Evolutionary conservation across 495 filamentous ascomycete species (phyloP).

Genomic region (Daldinia concentrica): DNA sequence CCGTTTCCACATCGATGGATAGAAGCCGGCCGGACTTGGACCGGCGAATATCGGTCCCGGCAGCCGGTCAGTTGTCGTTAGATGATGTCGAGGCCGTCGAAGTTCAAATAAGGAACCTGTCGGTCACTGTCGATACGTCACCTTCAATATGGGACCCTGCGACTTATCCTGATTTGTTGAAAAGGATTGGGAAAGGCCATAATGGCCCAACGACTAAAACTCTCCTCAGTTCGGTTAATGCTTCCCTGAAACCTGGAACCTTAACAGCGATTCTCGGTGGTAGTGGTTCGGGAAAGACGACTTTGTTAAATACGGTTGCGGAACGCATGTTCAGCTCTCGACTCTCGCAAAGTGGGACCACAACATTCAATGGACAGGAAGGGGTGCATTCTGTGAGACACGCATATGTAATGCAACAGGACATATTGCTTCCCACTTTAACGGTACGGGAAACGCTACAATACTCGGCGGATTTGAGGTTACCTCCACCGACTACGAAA

Average conservation of each 20-base stretch:
- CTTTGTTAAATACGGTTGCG: constrained; percentile 74
- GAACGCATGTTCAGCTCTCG: constrained; percentile 66
- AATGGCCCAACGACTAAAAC: constrained; percentile 45
- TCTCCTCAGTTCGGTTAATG: constrained; percentile 44
- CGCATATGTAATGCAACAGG: constrained; percentile 82
- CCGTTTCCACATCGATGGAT: constrained; percentile 41
- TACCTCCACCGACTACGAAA: constrained; percentile 67
- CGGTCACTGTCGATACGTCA: constrained; percentile 63
- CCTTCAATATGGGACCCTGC: constrained; percentile 50
- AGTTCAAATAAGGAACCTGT: constrained; percentile 63
- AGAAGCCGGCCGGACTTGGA: constrained; percentile 18
- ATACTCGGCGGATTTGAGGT: constrained; percentile 75
- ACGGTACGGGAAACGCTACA: constrained; percentile 77
- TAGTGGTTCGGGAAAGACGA: constrained; percentile 78
- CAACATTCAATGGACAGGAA: constrained; percentile 64
- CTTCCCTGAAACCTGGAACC: constrained; percentile 57
- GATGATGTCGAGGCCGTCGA: constrained; percentile 68
- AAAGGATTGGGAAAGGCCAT: constrained; percentile 35
- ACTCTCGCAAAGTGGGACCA: constrained; percentile 61
- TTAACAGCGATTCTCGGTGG: constrained; percentile 78
- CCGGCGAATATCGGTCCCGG: constrained; percentile 34
- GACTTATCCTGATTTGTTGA: constrained; percentile 48
- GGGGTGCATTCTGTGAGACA: constrained; percentile 64
- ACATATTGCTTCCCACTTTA: constrained; percentile 72
- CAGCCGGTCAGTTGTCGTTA: constrained; percentile 62